Conservation (phyloP, 257 asterid species). For the Nicotiana attenuata region DNA sequence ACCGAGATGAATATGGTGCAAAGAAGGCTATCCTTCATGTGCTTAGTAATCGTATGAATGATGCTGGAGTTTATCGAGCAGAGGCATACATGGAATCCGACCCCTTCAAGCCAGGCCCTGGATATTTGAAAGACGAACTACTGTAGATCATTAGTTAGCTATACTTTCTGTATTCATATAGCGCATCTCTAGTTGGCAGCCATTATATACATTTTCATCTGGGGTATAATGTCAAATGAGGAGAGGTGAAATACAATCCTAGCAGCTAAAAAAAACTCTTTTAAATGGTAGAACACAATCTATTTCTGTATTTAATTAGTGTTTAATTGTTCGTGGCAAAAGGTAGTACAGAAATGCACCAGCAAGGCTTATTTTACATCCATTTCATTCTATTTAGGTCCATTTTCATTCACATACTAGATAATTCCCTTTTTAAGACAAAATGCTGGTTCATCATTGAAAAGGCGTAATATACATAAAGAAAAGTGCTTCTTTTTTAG, state of each 20-base stretch:
- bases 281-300: background rate
- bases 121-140: conserved; percentile 62
- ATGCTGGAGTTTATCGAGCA: conserved; percentile 71
- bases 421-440: background rate
- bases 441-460: background rate
- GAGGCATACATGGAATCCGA: conserved; percentile 76
- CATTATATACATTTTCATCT: background rate
- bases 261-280: background rate
- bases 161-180: background rate
- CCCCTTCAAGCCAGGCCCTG: conserved; percentile 92
- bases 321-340: background rate
- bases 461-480: background rate
- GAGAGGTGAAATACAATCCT: background rate
- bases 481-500: background rate
- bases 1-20: conserved; percentile 84
- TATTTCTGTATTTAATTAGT: background rate
- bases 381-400: background rate
- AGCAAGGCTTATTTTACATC: background rate
- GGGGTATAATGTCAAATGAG: background rate
- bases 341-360: background rate
- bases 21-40: conserved; percentile 92
- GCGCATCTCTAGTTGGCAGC: background rate
- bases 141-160: background rate
- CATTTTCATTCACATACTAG: background rate
- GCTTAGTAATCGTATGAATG: conserved; percentile 86